Evolutionary conservation across 768 basidiomycete genomes (phyloP).

Genomic region (Mycena leptocephala): DNA sequence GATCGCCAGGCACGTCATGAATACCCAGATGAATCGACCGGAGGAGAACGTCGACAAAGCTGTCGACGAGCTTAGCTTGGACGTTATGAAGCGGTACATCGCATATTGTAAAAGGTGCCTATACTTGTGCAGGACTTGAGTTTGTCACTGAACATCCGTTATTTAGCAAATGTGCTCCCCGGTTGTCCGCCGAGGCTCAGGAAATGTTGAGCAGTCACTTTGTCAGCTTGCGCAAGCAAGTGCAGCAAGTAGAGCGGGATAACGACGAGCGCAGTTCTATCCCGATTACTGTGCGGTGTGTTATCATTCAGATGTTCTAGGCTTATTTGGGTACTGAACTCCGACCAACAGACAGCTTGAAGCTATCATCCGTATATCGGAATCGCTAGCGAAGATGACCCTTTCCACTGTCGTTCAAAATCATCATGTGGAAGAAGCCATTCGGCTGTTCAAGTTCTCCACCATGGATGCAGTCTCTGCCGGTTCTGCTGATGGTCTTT

Average conservation of each 20-base stretch:
- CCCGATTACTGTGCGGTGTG: constrained; percentile 96
- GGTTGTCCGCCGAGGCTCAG: constrained; percentile 93
- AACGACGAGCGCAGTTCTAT: constrained; percentile 98
- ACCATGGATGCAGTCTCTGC: constrained; percentile 99
- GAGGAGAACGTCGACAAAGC: constrained; percentile 74
- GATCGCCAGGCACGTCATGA: constrained; percentile 98
- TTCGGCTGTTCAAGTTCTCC: constrained; percentile 97
- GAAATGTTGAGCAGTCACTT: constrained; percentile 98
- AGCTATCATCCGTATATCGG: constrained; percentile 98
- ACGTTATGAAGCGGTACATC: constrained; percentile 99
- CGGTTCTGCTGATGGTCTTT: constrained; percentile 93
- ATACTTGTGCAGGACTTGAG: background rate
- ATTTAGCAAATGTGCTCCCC: constrained; percentile 94
- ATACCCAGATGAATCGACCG: constrained; percentile 96
- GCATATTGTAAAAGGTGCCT: constrained; percentile 94
- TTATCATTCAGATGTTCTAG: constrained; percentile 23
- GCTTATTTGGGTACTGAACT: constrained; percentile 1
- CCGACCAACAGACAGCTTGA: constrained; percentile 82
- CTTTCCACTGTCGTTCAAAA: constrained; percentile 89
- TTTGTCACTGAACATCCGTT: background rate
- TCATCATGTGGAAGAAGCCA: constrained; percentile 98
- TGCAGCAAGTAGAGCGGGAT: constrained; percentile 95
- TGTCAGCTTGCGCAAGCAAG: constrained; percentile 92
- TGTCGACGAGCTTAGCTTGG: constrained; percentile 93
- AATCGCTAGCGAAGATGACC: constrained; percentile 95